These are phyloP conservation scores for Suillus alpinus DNA, from an alignment of 768 basidiomycete genomes.

Conservation along the genomic window DNA sequence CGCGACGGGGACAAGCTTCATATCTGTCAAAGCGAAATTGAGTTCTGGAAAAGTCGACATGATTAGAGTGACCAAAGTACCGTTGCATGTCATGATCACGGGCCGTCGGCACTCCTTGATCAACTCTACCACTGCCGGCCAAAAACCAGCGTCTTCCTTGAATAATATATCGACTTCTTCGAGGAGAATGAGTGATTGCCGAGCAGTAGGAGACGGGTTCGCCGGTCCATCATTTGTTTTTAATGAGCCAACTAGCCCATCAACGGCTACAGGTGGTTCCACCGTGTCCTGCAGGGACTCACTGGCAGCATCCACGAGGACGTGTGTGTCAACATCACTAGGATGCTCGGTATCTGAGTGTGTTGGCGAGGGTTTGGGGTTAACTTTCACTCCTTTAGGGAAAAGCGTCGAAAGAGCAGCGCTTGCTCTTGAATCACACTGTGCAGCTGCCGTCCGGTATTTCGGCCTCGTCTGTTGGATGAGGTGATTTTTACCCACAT, in stretches of 20 bases:
- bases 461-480: slow-evolving; percentile 37
- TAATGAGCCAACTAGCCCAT: neutral
- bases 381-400: slow-evolving; percentile 8
- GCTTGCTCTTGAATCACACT: slow-evolving; percentile 1
- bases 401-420: slow-evolving; percentile 19
- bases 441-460: slow-evolving; percentile 9
- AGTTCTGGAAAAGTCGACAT: neutral
- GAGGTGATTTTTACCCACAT: slow-evolving; percentile 91
- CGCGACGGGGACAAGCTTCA: slow-evolving; percentile 62
- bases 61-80: slow-evolving; percentile 38
- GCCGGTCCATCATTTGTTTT: slow-evolving; percentile 1
- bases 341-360: slow-evolving; percentile 14
- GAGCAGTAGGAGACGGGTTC: slow-evolving; percentile 31
- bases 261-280: slow-evolving; percentile 6
- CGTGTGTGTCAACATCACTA: slow-evolving; percentile 4
- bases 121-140: slow-evolving; percentile 76
- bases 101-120: slow-evolving; percentile 84
- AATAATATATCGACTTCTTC: slow-evolving; percentile 97
- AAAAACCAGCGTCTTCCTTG: slow-evolving; percentile 83
- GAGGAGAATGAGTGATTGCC: slow-evolving; percentile 86
- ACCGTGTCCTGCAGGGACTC: slow-evolving; percentile 1
- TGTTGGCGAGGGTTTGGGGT: slow-evolving; percentile 16
- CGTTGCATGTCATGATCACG: slow-evolving; percentile 93
- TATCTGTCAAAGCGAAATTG: slow-evolving; percentile 45
- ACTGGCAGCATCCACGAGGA: slow-evolving; percentile 6